Evolutionary conservation across 345 rosid species (phyloP), one percentile per base, ranked within the genome.

Genomic region (Boechera divaricarpa): DNA sequence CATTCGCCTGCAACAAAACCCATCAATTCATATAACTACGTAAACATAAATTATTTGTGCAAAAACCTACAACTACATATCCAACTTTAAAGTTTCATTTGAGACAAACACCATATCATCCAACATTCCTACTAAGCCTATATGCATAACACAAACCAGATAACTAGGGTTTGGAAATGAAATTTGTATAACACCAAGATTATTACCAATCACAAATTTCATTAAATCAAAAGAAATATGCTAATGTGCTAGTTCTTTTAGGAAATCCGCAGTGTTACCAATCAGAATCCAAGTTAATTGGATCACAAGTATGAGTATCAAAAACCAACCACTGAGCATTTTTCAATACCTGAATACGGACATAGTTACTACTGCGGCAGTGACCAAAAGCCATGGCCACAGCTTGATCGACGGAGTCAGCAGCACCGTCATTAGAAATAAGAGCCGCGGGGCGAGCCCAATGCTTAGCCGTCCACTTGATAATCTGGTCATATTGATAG

Each of bases 331-430:
- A 56, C 10, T 9, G 24, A 65, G 53, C 63, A 64, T 48, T 10
- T 5, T 33, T 21, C 10, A 6, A 77, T 87, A 92, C 98, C 97
- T 94, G 98, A 84, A 94, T 86, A 48, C 98, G 87, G 48, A 89
- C 89, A 36, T 94, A 94, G 82, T 89, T 89, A 61, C 86, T 84
- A 82, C 91, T 84, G 67, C 87, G 73, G 60, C 87, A 83, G 76
- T 92, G 95, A 16, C 91, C 95, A 79, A 92, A 94, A 5, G 97
- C 98, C 95, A 92, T 86, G 41, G 97, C 97, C 33, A 94, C 94
- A 12, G 98, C 91, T 75, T 94, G 97, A 82, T 94, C 98, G 48
- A 90, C 93, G 18, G 91, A 84, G 77, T 94, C 98, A 3, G 98
- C 93, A 53, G 96, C 88, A 63, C 86, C 86, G 29, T 91, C 98